Conservation (phyloP, 208 protist genomes). For the Leishmania amazonensis region DNA sequence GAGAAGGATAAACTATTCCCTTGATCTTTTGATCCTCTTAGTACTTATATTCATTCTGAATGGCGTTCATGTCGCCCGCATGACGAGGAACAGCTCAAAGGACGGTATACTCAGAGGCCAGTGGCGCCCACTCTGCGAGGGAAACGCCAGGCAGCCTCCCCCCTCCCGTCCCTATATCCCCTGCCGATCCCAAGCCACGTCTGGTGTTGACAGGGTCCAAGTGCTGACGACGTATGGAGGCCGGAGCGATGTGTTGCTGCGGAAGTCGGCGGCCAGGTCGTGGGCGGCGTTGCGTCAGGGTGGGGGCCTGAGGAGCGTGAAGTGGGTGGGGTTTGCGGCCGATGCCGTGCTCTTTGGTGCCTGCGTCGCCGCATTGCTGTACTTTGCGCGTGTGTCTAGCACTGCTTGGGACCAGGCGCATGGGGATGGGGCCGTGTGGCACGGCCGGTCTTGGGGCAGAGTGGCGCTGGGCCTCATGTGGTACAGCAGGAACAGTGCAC, state of each 20-base stretch:
- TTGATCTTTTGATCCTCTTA: not conserved
- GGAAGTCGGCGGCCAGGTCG: not conserved
- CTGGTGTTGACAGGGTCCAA: not conserved
- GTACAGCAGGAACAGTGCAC: not conserved
- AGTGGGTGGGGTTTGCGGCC: no score
- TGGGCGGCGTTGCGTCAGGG: not conserved
- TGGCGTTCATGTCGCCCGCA: not conserved
- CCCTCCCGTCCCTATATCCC: not conserved
- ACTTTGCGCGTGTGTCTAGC: no score
- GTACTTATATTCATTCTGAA: not conserved
- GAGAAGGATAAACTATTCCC: not conserved
- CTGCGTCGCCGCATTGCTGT: no score
- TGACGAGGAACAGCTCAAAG: not conserved
- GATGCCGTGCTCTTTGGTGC: no score
- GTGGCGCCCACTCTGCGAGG: not conserved
- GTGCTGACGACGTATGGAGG: not conserved
- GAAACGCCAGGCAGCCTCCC: not conserved
- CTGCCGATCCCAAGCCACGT: constrained; percentile 56
- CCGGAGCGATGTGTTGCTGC: not conserved
- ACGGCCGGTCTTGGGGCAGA: not conserved
- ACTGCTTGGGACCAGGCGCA: not conserved
- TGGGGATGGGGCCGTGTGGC: not conserved
- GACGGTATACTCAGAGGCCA: not conserved
- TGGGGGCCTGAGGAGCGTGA: not conserved
- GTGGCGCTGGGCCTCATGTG: not conserved